phyloP scores from a whole-genome alignment of 306 rosid genomes.

The Datisca glomerata region DNA sequence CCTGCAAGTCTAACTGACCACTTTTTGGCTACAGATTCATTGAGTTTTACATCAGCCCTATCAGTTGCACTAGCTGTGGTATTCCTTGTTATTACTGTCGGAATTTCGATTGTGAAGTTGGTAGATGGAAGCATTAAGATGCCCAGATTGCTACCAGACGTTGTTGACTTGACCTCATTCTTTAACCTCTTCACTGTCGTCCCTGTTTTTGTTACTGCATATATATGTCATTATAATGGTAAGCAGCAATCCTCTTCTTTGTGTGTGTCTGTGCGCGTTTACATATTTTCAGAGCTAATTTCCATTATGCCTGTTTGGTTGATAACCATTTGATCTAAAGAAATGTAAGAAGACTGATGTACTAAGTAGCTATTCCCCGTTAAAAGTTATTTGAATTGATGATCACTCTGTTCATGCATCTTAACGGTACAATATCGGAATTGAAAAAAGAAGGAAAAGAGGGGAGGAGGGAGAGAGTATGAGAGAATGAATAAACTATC shows the following conservation, averaged over 20 bases:
- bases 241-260: slow-evolving; percentile 2
- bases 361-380: too few relatives aligned
- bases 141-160: slow-evolving; percentile 22
- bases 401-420: too few relatives aligned
- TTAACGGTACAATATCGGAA: too few relatives aligned
- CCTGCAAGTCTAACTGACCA: not conserved
- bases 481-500: too few relatives aligned
- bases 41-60: slow-evolving; percentile 21
- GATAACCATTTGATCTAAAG: too few relatives aligned
- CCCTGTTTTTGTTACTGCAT: slow-evolving; percentile 28
- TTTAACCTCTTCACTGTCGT: slow-evolving; percentile 22
- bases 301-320: slow-evolving; percentile 8
- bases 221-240: slow-evolving; percentile 38
- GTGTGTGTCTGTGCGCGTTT: too few relatives aligned
- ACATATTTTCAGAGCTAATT: too few relatives aligned
- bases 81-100: slow-evolving; percentile 23
- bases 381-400: too few relatives aligned
- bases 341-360: too few relatives aligned
- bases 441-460: too few relatives aligned
- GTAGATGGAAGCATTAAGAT: slow-evolving; percentile 18
- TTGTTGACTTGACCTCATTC: slow-evolving; percentile 21
- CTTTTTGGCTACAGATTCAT: slow-evolving; percentile 23
- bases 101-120: slow-evolving; percentile 21
- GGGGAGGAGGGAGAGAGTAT: too few relatives aligned
- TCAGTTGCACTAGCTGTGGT: slow-evolving; percentile 30